phyloP scores from a whole-genome alignment of 78 protist species.

The Emiliania huxleyi region DNA sequence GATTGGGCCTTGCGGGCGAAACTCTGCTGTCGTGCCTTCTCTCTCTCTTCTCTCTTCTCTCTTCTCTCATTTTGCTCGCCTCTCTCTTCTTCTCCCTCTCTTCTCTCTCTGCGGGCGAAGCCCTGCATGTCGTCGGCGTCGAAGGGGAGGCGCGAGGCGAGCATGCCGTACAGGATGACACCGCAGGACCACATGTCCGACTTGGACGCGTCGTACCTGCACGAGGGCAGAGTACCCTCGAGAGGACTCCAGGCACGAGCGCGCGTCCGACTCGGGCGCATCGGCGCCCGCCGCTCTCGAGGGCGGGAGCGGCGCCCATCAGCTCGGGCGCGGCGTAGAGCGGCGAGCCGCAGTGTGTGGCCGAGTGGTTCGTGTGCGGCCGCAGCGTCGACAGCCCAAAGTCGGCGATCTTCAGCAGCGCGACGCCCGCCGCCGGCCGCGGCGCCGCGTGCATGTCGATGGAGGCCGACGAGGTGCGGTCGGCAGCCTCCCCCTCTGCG shows the following conservation, averaged over 20 bases:
- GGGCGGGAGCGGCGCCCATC: neutral
- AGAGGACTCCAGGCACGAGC: too few species aligned
- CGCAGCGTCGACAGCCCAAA: neutral
- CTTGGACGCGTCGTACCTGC: neutral
- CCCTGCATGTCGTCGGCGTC: neutral
- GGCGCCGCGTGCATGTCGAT: neutral
- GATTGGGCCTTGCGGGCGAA: too few species aligned
- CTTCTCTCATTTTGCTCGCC: too few species aligned
- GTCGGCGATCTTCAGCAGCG: neutral
- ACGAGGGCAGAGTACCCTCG: neutral
- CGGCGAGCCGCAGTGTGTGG: conserved; percentile 15
- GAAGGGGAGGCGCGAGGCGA: neutral
- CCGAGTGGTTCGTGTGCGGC: neutral
- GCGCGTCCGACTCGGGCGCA: too few species aligned
- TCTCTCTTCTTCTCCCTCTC: too few species aligned
- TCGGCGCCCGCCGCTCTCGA: too few species aligned
- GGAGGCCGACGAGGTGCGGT: neutral
- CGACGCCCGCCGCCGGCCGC: neutral
- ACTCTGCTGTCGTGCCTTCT: too few species aligned
- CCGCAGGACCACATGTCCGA: neutral
- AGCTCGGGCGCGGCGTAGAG: conserved; percentile 31
- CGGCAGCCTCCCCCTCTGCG: neutral
- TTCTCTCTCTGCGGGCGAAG: too few species aligned
- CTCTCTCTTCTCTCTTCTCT: too few species aligned
- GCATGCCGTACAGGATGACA: neutral